These are phyloP conservation scores for Pseudopyrenochaeta lycopersici DNA, from an alignment of 2,329 filamentous ascomycete genomes.

Conservation along the genomic window DNA sequence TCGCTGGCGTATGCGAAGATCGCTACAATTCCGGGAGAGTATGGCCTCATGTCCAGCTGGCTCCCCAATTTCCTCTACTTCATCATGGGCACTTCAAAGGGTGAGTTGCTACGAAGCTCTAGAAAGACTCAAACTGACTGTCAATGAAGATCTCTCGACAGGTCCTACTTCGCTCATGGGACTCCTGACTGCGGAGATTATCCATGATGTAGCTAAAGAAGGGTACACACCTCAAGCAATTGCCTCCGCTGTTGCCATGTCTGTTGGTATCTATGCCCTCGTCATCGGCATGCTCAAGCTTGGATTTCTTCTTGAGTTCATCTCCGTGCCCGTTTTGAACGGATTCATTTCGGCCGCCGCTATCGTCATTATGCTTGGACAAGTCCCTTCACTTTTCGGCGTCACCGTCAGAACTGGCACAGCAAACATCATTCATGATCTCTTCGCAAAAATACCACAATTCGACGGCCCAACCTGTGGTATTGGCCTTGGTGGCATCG, in stretches of 20 bases:
- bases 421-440: constrained; percentile 66
- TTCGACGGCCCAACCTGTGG: constrained; percentile 67
- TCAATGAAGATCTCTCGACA: constrained; percentile 66
- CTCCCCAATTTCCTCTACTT: constrained; percentile 94
- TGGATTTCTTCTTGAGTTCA: constrained; percentile 72
- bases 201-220: constrained; percentile 62
- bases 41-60: constrained; percentile 94
- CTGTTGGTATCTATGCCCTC: constrained; percentile 69
- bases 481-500: constrained; percentile 66
- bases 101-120: constrained; percentile 16
- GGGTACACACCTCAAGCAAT: constrained; percentile 64
- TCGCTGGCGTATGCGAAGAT: constrained; percentile 95
- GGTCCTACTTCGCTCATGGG: constrained; percentile 72
- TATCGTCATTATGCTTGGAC: constrained; percentile 71
- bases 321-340: constrained; percentile 70
- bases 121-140: constrained; percentile 44
- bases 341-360: constrained; percentile 74
- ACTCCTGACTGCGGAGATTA: constrained; percentile 69
- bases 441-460: constrained; percentile 65
- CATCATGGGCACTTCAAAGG: constrained; percentile 79
- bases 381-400: constrained; percentile 69
- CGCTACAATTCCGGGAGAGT: constrained; percentile 85
- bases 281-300: constrained; percentile 69
- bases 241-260: constrained; percentile 68
- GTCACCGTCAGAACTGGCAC: constrained; percentile 61